These are phyloP conservation scores for Irpex sp. DNA, from an alignment of 1,284 basidiomycete genomes.

Conservation along the genomic window DNA sequence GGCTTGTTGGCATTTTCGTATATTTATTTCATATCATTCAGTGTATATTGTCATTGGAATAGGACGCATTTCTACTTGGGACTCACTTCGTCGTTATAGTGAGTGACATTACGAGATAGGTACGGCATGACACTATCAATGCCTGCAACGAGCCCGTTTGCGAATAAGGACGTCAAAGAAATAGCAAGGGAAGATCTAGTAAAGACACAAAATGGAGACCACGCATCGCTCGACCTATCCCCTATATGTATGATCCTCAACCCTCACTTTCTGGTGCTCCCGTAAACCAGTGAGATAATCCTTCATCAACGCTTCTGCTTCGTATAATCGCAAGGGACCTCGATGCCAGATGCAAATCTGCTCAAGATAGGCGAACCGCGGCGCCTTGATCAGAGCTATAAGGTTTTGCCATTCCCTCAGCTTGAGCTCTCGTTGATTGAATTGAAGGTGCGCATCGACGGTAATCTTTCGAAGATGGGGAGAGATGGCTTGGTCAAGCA, in stretches of 20 bases:
- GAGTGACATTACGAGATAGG: too few species aligned
- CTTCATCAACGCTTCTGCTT: background rate
- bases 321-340: background rate
- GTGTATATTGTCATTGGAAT: too few species aligned
- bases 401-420: background rate
- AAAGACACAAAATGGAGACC: background rate
- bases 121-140: too few species aligned
- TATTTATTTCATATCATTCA: too few species aligned
- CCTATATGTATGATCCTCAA: background rate
- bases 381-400: background rate
- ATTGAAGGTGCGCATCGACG: background rate
- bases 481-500: background rate
- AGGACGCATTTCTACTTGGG: too few species aligned
- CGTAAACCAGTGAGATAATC: background rate
- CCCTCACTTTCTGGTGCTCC: background rate
- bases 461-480: background rate
- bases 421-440: background rate
- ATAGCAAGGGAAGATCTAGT: background rate
- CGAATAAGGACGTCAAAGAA: too few species aligned
- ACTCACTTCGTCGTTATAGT: too few species aligned
- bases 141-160: too few species aligned
- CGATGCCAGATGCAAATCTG: background rate
- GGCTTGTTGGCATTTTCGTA: too few species aligned
- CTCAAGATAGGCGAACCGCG: background rate
- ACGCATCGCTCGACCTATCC: background rate